Evolutionary conservation across 768 basidiomycete genomes (phyloP).

Genomic region (Trametes gibbosa): DNA sequence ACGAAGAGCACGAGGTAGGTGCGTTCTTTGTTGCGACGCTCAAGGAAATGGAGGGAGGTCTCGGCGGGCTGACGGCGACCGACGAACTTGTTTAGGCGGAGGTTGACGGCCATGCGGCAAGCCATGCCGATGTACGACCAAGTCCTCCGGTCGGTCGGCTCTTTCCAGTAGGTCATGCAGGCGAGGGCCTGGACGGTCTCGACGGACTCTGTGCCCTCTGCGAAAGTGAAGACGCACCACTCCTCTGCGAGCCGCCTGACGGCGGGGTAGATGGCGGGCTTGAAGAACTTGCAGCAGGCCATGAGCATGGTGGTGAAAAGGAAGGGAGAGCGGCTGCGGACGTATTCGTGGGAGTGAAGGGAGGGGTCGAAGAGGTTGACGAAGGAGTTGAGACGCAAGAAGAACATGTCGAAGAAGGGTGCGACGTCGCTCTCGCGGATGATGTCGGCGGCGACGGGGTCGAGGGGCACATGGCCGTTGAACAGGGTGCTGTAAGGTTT

Average conservation of each 20-base stretch:
- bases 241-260: slow-evolving; percentile 74
- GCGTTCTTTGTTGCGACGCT: slow-evolving; percentile 81
- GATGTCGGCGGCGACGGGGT: slow-evolving; percentile 72
- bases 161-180: slow-evolving; percentile 87
- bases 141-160: slow-evolving; percentile 81
- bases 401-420: slow-evolving; percentile 74
- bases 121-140: slow-evolving; percentile 91
- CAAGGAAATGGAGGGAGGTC: slow-evolving; percentile 60
- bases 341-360: slow-evolving; percentile 77
- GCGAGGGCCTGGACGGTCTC: slow-evolving; percentile 89
- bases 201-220: slow-evolving; percentile 74
- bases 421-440: slow-evolving; percentile 68
- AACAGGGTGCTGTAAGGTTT: slow-evolving; percentile 5
- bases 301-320: slow-evolving; percentile 84
- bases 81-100: slow-evolving; percentile 72
- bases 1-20: slow-evolving; percentile 85
- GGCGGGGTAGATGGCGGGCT: slow-evolving; percentile 59
- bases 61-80: slow-evolving; percentile 55
- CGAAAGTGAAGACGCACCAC: slow-evolving; percentile 74
- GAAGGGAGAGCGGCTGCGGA: slow-evolving; percentile 77
- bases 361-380: slow-evolving; percentile 86
- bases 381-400: slow-evolving; percentile 83
- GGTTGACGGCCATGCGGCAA: slow-evolving; percentile 84
- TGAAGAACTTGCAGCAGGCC: slow-evolving; percentile 84
- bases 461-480: slow-evolving; percentile 30